phyloP scores from a whole-genome alignment of 2,329 filamentous ascomycete species.

The Huntiella abstrusa region DNA sequence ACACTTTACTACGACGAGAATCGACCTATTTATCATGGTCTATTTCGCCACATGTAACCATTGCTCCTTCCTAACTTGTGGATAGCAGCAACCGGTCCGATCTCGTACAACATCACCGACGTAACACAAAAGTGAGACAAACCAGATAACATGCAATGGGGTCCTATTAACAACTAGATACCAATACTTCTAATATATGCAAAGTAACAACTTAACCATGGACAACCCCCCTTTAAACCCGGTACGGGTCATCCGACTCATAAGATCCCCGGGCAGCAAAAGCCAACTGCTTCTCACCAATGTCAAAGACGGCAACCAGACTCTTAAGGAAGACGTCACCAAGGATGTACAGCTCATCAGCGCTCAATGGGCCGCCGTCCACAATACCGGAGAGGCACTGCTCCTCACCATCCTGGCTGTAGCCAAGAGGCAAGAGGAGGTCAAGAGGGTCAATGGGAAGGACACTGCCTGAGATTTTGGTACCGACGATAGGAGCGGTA shows the following conservation, averaged over 20 bases:
- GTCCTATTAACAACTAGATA: too few species aligned
- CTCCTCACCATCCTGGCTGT: constrained; percentile 1
- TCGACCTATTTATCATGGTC: too few species aligned
- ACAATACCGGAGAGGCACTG: constrained; percentile 1
- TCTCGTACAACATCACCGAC: too few species aligned
- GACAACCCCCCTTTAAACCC: background rate
- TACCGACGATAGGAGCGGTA: constrained; percentile 16
- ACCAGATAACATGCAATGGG: too few species aligned
- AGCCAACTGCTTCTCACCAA: constrained; percentile 24
- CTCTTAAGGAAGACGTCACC: constrained; percentile 32
- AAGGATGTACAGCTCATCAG: constrained; percentile 26
- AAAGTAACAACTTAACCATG: too few species aligned
- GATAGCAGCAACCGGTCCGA: too few species aligned
- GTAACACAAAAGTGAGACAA: too few species aligned
- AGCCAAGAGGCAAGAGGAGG: constrained; percentile 2
- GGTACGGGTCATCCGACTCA: constrained; percentile 4
- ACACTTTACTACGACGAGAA: too few species aligned
- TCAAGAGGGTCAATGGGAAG: constrained; percentile 5
- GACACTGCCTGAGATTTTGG: constrained; percentile 15
- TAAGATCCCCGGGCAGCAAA: constrained; percentile 17
- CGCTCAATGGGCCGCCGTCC: constrained; percentile 2
- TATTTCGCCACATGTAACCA: too few species aligned
- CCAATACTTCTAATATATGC: too few species aligned
- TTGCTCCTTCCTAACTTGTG: too few species aligned
- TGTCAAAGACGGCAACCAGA: constrained; percentile 28